Conservation (phyloP, 495 filamentous ascomycete genomes). For the Pyronema omphalodes region DNA sequence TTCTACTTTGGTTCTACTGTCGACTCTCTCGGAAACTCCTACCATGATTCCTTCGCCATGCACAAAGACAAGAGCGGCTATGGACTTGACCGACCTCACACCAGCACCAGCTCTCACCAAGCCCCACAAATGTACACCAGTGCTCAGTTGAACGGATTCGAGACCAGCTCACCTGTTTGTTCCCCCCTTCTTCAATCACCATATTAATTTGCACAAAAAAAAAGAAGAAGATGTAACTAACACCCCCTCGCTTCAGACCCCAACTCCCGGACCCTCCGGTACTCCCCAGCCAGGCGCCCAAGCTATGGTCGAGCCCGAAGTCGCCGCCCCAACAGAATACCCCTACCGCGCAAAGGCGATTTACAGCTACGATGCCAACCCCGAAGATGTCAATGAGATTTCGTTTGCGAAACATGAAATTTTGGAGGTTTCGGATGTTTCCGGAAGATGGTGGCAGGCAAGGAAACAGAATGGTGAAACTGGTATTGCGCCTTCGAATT, state of each 20-base stretch:
- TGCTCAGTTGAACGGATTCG: constrained; percentile 82
- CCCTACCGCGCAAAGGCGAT: constrained; percentile 95
- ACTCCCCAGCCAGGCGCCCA: constrained; percentile 16
- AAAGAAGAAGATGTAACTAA: constrained; percentile 34
- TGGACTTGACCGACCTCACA: constrained; percentile 62
- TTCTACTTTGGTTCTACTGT: constrained; percentile 95
- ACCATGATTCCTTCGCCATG: constrained; percentile 88
- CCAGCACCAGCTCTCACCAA: constrained; percentile 50
- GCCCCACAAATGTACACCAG: constrained; percentile 96
- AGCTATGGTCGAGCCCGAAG: constrained; percentile 32
- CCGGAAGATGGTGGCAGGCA: constrained; percentile 96
- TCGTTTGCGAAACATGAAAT: constrained; percentile 94
- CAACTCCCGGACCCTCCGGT: constrained; percentile 18
- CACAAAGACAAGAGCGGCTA: constrained; percentile 59
- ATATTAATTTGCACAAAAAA: constrained; percentile 31
- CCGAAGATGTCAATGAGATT: constrained; percentile 95
- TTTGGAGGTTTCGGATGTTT: constrained; percentile 90
- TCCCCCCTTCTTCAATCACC: constrained; percentile 24
- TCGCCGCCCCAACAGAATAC: constrained; percentile 74
- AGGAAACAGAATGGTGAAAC: constrained; percentile 88
- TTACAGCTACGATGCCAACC: constrained; percentile 96
- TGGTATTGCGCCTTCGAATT: constrained; percentile 94
- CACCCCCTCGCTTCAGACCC: constrained; percentile 34
- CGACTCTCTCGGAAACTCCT: constrained; percentile 68
- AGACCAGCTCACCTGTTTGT: constrained; percentile 84